These are phyloP conservation scores for Leccinum subspadiceum DNA, from an alignment of 1,284 basidiomycete genomes.

Conservation along the genomic window DNA sequence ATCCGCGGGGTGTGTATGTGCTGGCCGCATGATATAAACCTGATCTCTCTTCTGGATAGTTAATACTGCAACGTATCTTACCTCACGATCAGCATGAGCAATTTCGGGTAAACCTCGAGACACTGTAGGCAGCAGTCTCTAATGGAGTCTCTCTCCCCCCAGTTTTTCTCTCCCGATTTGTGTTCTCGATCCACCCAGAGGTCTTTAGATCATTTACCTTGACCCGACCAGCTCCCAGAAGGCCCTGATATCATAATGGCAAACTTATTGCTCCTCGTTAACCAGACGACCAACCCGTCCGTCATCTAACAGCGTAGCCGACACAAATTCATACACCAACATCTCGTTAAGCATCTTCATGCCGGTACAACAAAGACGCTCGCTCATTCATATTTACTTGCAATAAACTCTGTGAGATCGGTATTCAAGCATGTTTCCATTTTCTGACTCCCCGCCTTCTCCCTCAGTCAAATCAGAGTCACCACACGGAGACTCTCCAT, in stretches of 20 bases:
- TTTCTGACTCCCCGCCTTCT: conserved; percentile 1
- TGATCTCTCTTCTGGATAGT: no score
- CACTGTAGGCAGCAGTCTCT: conserved; percentile 25
- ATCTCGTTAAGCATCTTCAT: conserved; percentile 63
- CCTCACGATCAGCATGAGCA: conserved; percentile 8
- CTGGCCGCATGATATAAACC: no score
- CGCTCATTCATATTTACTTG: no score
- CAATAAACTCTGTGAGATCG: no score
- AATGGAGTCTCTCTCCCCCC: conserved; percentile 32
- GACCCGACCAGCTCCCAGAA: conserved; percentile 43
- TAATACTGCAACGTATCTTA: background rate
- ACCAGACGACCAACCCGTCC: background rate
- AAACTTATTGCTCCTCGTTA: conserved; percentile 48
- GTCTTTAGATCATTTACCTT: background rate
- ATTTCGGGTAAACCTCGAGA: conserved; percentile 11
- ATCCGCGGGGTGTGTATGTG: no score
- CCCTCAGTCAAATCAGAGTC: conserved; percentile 33
- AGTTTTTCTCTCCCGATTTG: conserved; percentile 34
- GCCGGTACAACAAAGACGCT: conserved; percentile 22
- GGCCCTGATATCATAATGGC: conserved; percentile 54
- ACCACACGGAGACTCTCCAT: conserved; percentile 21
- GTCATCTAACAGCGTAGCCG: conserved; percentile 32
- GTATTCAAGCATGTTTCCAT: background rate
- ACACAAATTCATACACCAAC: conserved; percentile 46
- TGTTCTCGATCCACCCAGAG: background rate